Conservation (phyloP, 495 filamentous ascomycete species). For the Penicillium antarcticum region DNA sequence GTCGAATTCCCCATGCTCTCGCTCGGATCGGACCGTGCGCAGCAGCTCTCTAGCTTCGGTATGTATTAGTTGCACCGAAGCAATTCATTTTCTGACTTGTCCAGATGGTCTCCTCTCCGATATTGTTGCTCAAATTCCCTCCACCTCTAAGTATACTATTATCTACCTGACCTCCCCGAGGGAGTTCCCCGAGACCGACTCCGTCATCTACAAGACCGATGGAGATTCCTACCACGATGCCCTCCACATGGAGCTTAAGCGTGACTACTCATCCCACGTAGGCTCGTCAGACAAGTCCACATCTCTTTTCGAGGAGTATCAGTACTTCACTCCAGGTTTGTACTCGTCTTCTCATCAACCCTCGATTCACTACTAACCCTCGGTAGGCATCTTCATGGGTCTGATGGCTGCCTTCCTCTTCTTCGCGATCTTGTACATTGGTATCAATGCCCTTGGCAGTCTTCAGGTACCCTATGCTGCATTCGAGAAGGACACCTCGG, state of each 20-base stretch:
- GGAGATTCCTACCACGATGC: conserved; percentile 45
- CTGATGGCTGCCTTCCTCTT: conserved; percentile 66
- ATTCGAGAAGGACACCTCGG: conserved; percentile 94
- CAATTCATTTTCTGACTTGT: not conserved
- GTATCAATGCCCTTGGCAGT: conserved; percentile 69
- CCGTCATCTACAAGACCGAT: conserved; percentile 49
- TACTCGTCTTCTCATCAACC: conserved; percentile 3
- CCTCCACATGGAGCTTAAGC: conserved; percentile 58
- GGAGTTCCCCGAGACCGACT: conserved; percentile 37
- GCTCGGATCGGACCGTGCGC: conserved; percentile 30
- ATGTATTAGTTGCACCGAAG: conserved; percentile 7
- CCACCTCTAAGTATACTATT: conserved; percentile 56
- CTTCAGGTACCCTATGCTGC: conserved; percentile 87
- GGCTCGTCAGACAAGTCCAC: conserved; percentile 16
- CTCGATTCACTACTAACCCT: conserved; percentile 8
- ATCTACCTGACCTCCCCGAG: conserved; percentile 56
- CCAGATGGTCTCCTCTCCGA: conserved; percentile 60
- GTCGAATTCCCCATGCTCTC: conserved; percentile 52
- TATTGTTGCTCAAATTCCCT: conserved; percentile 53
- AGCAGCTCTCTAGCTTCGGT: conserved; percentile 50
- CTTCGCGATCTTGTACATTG: conserved; percentile 72
- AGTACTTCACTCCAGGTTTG: conserved; percentile 76
- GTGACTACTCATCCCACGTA: conserved; percentile 42
- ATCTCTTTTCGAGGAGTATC: conserved; percentile 85
- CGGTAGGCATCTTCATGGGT: conserved; percentile 77